Evolutionary conservation across 2,329 filamentous ascomycete genomes (phyloP).

Genomic region (Monosporascus sp.): DNA sequence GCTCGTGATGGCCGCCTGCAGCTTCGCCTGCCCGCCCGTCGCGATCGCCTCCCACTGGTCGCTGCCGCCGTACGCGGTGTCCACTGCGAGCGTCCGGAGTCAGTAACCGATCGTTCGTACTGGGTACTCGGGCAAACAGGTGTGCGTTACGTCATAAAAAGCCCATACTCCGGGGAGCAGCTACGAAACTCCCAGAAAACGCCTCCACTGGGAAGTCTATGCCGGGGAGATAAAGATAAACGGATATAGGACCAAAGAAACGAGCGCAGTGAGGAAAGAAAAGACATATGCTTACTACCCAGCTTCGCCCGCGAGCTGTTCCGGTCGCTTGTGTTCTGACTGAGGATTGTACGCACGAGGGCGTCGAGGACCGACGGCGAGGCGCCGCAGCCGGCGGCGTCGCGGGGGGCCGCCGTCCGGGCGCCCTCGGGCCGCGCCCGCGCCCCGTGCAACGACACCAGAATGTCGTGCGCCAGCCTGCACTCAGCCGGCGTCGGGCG

Average conservation of each 20-base stretch:
- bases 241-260: no score
- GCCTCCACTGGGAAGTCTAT: no score
- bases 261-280: no score
- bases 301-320: slow-evolving; percentile 56
- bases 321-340: slow-evolving; percentile 45
- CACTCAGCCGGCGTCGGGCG: slow-evolving; percentile 65
- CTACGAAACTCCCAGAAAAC: no score
- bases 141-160: no score
- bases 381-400: slow-evolving; percentile 57
- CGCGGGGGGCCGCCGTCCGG: slow-evolving; percentile 49
- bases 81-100: slow-evolving; percentile 20
- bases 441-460: slow-evolving; percentile 60
- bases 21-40: slow-evolving; percentile 31
- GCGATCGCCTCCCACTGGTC: slow-evolving; percentile 38
- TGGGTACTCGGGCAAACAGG: no score
- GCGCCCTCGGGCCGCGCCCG: slow-evolving; percentile 51
- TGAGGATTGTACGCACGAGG: slow-evolving; percentile 45
- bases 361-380: slow-evolving; percentile 46
- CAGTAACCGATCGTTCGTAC: no score
- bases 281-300: slow-evolving; percentile 17
- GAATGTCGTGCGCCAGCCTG: slow-evolving; percentile 58
- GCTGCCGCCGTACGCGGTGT: slow-evolving; percentile 35
- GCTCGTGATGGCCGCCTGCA: slow-evolving; percentile 58
- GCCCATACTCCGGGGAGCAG: no score
- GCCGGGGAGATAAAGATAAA: no score